phyloP scores from a whole-genome alignment of 495 filamentous ascomycete species.

The Amniculicola lignicola region DNA sequence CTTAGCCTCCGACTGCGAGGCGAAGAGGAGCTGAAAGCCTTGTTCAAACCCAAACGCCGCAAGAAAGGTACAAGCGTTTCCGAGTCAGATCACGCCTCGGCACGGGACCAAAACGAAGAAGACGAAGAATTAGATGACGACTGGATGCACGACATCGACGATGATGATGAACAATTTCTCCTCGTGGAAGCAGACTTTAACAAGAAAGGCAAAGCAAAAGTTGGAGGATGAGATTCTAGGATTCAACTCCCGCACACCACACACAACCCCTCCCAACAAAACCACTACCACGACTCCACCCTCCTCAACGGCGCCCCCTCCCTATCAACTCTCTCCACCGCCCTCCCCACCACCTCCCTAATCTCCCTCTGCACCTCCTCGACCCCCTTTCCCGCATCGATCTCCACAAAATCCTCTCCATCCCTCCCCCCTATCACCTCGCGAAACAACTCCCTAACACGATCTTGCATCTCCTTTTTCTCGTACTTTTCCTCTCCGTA shows the following conservation, averaged over 20 bases:
- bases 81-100: conserved; percentile 2
- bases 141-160: conserved; percentile 23
- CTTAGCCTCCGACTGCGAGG: conserved; percentile 68
- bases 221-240: background rate
- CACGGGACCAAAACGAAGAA: conserved; percentile 26
- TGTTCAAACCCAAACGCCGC: conserved; percentile 56
- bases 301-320: conserved; percentile 43
- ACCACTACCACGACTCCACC: conserved; percentile 42
- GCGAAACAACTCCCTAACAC: conserved; percentile 70
- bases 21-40: conserved; percentile 58
- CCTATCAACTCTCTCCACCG: conserved; percentile 42
- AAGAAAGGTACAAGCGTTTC: conserved; percentile 26
- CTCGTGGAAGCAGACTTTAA: background rate
- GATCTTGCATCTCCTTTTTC: conserved; percentile 73
- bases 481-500: conserved; percentile 91
- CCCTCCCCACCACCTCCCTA: conserved; percentile 17
- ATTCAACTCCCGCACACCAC: background rate
- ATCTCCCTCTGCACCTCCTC: conserved; percentile 33
- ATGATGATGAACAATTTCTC: conserved; percentile 16
- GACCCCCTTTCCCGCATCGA: conserved; percentile 52
- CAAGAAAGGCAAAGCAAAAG: background rate
- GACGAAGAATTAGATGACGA: conserved; percentile 28
- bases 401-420: conserved; percentile 37
- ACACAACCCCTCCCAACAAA: background rate
- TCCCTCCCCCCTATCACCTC: conserved; percentile 33